These are phyloP conservation scores for Elsinoe arachidis DNA, from an alignment of 2,329 filamentous ascomycete species.

Conservation along the genomic window DNA sequence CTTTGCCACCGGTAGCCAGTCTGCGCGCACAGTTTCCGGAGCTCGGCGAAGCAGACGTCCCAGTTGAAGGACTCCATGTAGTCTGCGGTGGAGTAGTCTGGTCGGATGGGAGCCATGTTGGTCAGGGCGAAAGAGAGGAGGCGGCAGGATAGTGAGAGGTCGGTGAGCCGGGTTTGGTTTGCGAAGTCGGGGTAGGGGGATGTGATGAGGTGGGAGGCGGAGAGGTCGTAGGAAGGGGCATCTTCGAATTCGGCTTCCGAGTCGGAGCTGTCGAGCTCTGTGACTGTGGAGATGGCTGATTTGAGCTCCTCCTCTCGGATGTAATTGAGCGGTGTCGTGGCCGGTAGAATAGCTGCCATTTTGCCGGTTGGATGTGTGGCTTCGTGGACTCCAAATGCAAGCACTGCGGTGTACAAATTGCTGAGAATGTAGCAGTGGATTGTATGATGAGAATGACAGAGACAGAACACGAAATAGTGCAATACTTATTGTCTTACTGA, in stretches of 20 bases:
- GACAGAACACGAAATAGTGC: not conserved
- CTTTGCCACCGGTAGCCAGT: conserved; percentile 50
- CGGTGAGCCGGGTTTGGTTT: not conserved
- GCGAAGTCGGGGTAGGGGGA: not conserved
- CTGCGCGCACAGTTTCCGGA: conserved; percentile 45
- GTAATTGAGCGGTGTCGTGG: not conserved
- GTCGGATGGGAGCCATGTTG: conserved; percentile 51
- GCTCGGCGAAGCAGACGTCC: conserved; percentile 49
- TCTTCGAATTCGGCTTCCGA: not conserved
- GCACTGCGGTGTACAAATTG: too few species aligned
- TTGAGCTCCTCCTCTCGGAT: not conserved
- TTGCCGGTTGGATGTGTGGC: not conserved
- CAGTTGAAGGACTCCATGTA: conserved; percentile 76
- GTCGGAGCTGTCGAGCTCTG: not conserved
- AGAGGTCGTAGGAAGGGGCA: not conserved
- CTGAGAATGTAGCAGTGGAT: too few species aligned
- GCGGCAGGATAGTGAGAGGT: conserved; percentile 40
- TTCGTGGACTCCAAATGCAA: not conserved
- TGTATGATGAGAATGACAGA: not conserved
- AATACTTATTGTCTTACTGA: not conserved
- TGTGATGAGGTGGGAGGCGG: not conserved
- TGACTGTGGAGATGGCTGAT: not conserved
- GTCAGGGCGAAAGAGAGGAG: conserved; percentile 66
- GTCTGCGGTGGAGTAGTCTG: conserved; percentile 66
- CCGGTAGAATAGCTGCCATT: not conserved